phyloP scores from a whole-genome alignment of 495 filamentous ascomycete genomes.

The Tuber umbilicatum region DNA sequence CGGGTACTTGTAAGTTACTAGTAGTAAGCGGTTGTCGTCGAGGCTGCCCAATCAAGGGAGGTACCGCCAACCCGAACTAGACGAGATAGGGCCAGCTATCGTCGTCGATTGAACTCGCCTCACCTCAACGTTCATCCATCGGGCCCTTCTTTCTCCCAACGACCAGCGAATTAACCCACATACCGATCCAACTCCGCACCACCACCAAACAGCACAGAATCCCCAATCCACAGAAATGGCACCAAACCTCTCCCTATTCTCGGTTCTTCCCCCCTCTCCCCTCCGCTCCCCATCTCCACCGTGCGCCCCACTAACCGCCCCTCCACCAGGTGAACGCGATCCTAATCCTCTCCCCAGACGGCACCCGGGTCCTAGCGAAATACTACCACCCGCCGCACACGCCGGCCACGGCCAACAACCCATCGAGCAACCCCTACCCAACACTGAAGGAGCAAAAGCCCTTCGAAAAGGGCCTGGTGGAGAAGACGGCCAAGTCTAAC shows the following conservation, averaged over 20 bases:
- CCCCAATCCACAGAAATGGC: conserved; percentile 44
- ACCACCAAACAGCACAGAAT: neutral
- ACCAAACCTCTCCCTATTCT: conserved; percentile 73
- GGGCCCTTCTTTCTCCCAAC: neutral
- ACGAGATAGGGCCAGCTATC: neutral
- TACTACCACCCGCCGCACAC: conserved; percentile 89
- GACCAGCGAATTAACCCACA: neutral
- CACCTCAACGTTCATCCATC: neutral
- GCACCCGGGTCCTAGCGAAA: conserved; percentile 84
- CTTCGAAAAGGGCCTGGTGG: conserved; percentile 91
- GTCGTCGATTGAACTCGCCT: neutral
- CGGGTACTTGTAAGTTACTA: neutral
- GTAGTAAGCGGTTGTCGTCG: neutral
- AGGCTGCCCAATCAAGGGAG: neutral
- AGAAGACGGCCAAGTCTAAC: conserved; percentile 92
- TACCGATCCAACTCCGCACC: neutral
- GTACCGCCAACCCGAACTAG: neutral
- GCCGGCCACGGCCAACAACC: conserved; percentile 40
- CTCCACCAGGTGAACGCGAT: conserved; percentile 65
- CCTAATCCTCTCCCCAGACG: conserved; percentile 80
- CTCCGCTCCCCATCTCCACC: neutral
- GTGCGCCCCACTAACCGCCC: neutral
- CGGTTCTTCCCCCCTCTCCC: conserved; percentile 37
- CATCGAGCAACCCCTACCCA: conserved; percentile 65
- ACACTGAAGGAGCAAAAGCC: conserved; percentile 85